These are phyloP conservation scores for Aspergillus incahuasiensis DNA, from an alignment of 495 filamentous ascomycete species.

Conservation along the genomic window DNA sequence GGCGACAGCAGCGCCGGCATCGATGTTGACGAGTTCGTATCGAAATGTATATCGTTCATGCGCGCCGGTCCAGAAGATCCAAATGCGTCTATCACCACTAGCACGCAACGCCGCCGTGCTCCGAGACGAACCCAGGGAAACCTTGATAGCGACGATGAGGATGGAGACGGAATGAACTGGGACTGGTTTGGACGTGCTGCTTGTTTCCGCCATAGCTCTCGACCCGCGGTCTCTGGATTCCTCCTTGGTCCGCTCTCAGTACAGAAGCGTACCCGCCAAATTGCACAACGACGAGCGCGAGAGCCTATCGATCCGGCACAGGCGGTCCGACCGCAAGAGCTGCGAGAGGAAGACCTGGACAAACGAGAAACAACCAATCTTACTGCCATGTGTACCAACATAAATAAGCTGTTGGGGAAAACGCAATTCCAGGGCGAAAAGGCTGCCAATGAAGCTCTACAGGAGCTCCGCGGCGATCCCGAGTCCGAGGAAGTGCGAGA, in stretches of 20 bases:
- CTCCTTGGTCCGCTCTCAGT: slow-evolving; percentile 85
- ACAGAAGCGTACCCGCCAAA: slow-evolving; percentile 71
- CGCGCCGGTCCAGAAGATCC: slow-evolving; percentile 44
- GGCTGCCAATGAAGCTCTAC: slow-evolving; percentile 27
- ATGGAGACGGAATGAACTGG: slow-evolving; percentile 82
- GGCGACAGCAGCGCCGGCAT: slow-evolving; percentile 67
- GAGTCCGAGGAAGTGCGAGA: slow-evolving; percentile 30
- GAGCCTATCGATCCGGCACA: slow-evolving; percentile 59
- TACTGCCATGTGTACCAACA: slow-evolving; percentile 62
- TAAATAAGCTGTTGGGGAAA: slow-evolving; percentile 44
- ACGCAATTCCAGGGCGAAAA: slow-evolving; percentile 33
- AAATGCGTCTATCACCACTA: slow-evolving; percentile 13
- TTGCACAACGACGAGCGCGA: slow-evolving; percentile 59
- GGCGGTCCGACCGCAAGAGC: slow-evolving; percentile 65
- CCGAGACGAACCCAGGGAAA: slow-evolving; percentile 31
- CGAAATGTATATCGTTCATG: slow-evolving; percentile 89
- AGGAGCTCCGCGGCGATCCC: slow-evolving; percentile 31
- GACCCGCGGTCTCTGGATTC: slow-evolving; percentile 77
- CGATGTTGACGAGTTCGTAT: slow-evolving; percentile 90
- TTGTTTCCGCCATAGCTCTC: slow-evolving; percentile 63
- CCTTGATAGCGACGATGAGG: slow-evolving; percentile 51
- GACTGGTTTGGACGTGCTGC: slow-evolving; percentile 72
- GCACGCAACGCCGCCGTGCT: slow-evolving; percentile 31
- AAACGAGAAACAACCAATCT: slow-evolving; percentile 70
- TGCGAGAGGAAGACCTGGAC: slow-evolving; percentile 65